phyloP scores from a whole-genome alignment of 495 filamentous ascomycete genomes.

The Penicillium simplicissimum region DNA sequence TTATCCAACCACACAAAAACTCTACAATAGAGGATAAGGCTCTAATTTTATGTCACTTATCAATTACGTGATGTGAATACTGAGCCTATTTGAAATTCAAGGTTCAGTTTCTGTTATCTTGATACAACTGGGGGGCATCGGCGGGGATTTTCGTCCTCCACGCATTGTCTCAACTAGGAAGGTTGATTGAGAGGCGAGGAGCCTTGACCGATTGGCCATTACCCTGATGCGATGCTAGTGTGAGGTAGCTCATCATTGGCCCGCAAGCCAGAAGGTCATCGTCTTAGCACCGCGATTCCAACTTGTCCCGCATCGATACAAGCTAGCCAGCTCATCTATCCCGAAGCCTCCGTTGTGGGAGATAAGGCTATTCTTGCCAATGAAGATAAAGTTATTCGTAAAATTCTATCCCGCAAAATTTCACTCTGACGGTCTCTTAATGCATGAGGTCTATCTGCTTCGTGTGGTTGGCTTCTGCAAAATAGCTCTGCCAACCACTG shows the following conservation, averaged over 20 bases:
- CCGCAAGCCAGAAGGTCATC: background rate
- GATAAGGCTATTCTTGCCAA: background rate
- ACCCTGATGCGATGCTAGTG: background rate
- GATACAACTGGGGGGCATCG: too few relatives aligned
- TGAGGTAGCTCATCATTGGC: background rate
- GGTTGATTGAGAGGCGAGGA: background rate
- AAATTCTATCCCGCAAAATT: background rate
- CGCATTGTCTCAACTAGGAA: slow-evolving; percentile 1
- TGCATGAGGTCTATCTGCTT: background rate
- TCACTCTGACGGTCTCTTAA: background rate
- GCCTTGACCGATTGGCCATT: background rate
- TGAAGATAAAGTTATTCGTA: background rate
- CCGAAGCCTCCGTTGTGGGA: background rate
- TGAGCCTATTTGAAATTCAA: background rate
- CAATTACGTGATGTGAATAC: background rate
- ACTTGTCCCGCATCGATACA: background rate
- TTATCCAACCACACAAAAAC: too few relatives aligned
- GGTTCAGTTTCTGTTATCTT: background rate
- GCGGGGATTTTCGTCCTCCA: background rate
- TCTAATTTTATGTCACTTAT: background rate
- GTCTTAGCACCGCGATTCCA: background rate
- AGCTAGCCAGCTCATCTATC: background rate
- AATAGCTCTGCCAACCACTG: background rate
- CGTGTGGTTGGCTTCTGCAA: background rate
- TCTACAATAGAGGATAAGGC: background rate